Evolutionary conservation across 345 rosid species (phyloP).

Genomic region (Populus euphratica): DNA sequence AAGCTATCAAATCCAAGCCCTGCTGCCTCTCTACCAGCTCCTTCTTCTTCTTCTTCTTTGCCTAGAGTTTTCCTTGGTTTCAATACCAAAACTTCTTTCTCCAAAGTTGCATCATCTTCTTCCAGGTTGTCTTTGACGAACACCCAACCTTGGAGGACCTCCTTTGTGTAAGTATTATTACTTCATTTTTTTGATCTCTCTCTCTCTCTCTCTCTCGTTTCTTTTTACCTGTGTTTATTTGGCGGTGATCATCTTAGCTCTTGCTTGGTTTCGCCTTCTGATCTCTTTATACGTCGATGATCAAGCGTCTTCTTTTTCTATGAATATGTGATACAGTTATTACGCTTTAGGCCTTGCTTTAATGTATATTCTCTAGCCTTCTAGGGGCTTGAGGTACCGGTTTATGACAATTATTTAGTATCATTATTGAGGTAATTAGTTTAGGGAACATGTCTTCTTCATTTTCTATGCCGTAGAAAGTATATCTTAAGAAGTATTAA

Average conservation of each 20-base stretch:
- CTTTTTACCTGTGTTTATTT: neutral
- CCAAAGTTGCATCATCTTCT: conserved; percentile 41
- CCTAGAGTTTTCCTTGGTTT: conserved; percentile 39
- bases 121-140: conserved; percentile 42
- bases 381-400: too few species aligned
- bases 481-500: neutral
- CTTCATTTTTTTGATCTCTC: neutral
- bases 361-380: neutral
- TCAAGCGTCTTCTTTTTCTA: neutral
- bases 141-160: conserved; percentile 27
- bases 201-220: neutral
- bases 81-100: conserved; percentile 19
- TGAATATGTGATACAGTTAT: neutral
- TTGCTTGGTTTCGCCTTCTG: neutral
- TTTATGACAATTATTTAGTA: too few species aligned
- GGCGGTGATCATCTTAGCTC: neutral
- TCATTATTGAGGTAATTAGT: too few species aligned
- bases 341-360: neutral
- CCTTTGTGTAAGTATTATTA: conserved; percentile 51
- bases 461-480: too few species aligned
- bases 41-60: conserved; percentile 36
- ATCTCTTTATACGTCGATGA: neutral
- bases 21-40: conserved; percentile 28
- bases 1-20: conserved; percentile 53
- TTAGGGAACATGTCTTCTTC: too few species aligned